Base-by-base conservation (phyloP, 495 filamentous ascomycete genomes). In the Trichoderma gamsii region DNA sequence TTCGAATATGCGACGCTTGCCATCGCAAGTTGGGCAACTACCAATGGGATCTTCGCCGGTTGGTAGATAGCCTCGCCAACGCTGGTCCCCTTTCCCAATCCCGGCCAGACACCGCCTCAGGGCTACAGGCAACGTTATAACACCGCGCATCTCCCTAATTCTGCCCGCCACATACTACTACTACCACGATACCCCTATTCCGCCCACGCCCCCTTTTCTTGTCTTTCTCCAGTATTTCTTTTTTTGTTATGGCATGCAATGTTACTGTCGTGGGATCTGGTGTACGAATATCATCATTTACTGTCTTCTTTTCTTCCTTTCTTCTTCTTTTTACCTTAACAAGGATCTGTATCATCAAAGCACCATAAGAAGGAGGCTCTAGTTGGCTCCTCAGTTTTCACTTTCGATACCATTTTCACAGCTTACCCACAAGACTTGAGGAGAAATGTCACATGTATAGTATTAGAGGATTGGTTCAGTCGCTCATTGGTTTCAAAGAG, bases 1-100 rank as follows among this genome's bases (percentile, higher is more conserved):
- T 69, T 16, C 68, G 68, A 21, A 66, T 69, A 23, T 69, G 68
- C 64, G 64, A 66, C 11, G 32, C 63, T 16, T 69, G 68, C 41
- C 15, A 41, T 13, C 38, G 56, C 27, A 35, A 59, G 23, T 38
- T 69, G 4, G 27, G 25, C 32, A 29, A 32, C 32, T 64, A 43
- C 23, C 27, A 61, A 11, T 25, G 68, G 16, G 68, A 69, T 38
- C 68, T 69, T 29, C 23, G 61, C 32, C n/a, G n/a, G 0, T 44
- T 69, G 9, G 56, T 69, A 4, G 68, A 61, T 13, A 27, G 11
- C 7, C 32, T 68, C 9, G 13, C 66, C 43, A 27, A 16, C 7
- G 15, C 41, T 27, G 21, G 44, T 9, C n/a, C 65, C 21, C 64
- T 66, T 25, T 44, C 56, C 18, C 16, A n/a, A 18, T 64, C 38